Conservation (phyloP, 176 grass and related monocot species). For the Puya raimondii region DNA sequence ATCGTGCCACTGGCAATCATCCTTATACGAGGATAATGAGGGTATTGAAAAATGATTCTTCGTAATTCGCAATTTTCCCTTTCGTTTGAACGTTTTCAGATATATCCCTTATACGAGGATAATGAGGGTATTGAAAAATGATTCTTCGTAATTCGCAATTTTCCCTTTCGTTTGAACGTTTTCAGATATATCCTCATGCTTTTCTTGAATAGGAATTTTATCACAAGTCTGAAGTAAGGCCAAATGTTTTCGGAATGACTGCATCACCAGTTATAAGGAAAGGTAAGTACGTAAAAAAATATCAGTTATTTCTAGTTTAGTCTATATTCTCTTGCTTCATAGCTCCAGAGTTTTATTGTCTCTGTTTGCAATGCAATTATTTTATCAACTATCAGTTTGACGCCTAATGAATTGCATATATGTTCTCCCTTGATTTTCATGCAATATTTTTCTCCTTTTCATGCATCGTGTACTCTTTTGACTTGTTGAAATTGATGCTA, state of each 20-base stretch:
- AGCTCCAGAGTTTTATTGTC: background rate
- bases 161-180: background rate
- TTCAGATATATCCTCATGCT: background rate
- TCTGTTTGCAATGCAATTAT: too few relatives aligned
- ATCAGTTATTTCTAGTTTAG: background rate
- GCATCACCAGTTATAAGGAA: conserved; percentile 81
- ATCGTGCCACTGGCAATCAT: conserved; percentile 73
- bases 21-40: conserved; percentile 87
- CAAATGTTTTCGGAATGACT: conserved; percentile 78
- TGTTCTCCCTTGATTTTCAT: background rate
- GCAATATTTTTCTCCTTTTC: background rate
- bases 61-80: conserved; percentile 5
- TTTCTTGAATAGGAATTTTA: conserved; percentile 72
- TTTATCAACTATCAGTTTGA: too few relatives aligned
- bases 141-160: background rate
- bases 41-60: conserved; percentile 34
- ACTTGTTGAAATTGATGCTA: background rate
- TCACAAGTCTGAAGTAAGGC: conserved; percentile 43
- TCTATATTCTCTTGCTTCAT: background rate
- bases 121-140: conserved; percentile 67
- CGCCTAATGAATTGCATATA: background rate
- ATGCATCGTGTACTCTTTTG: background rate
- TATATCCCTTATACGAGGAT: conserved; percentile 30
- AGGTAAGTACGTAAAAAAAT: conserved; percentile 31
- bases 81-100: background rate